A percentile compares a stretch with the other conserved stretches of the same genome.
Evolutionary conservation across 441 rosid genomes (phyloP).

Genomic region (Eutrema salsugineum): DNA sequence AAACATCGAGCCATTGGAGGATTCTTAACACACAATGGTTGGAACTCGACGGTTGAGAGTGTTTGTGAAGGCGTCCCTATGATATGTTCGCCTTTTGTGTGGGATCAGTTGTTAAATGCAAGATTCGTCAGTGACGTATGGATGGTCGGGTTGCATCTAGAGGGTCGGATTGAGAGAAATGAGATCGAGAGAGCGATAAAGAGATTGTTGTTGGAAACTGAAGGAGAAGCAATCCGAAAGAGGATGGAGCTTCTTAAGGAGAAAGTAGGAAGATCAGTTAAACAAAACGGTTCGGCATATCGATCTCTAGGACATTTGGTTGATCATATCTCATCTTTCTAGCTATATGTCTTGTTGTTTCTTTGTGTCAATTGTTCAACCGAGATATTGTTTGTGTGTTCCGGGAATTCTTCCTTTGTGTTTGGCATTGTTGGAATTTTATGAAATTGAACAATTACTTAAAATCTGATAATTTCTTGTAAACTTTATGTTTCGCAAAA

Average conservation of each 20-base stretch:
- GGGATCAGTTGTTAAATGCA: slow-evolving; percentile 54
- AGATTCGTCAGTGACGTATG: slow-evolving; percentile 45
- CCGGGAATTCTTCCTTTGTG: background rate
- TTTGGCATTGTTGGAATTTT: background rate
- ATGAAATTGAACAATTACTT: no score
- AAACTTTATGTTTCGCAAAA: no score
- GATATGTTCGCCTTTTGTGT: slow-evolving; percentile 51
- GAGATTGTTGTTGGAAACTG: slow-evolving; percentile 20
- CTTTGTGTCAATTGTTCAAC: background rate
- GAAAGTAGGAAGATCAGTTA: slow-evolving; percentile 16
- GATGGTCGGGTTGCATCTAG: slow-evolving; percentile 39
- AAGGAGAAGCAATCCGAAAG: slow-evolving; percentile 30
- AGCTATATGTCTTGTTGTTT: background rate
- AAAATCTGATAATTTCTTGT: no score
- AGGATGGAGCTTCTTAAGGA: slow-evolving; percentile 24
- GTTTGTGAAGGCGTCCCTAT: slow-evolving; percentile 54
- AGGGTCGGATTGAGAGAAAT: slow-evolving; percentile 31
- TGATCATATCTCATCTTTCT: slow-evolving; percentile 1
- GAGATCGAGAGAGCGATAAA: slow-evolving; percentile 30
- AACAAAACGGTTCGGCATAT: slow-evolving; percentile 22
- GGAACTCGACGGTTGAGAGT: slow-evolving; percentile 65
- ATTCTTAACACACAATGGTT: slow-evolving; percentile 59
- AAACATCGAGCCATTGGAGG: slow-evolving; percentile 45
- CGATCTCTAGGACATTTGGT: slow-evolving; percentile 3
- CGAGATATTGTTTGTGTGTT: background rate